phyloP scores from a whole-genome alignment of 768 basidiomycete genomes.

The Dendrothele bispora region DNA sequence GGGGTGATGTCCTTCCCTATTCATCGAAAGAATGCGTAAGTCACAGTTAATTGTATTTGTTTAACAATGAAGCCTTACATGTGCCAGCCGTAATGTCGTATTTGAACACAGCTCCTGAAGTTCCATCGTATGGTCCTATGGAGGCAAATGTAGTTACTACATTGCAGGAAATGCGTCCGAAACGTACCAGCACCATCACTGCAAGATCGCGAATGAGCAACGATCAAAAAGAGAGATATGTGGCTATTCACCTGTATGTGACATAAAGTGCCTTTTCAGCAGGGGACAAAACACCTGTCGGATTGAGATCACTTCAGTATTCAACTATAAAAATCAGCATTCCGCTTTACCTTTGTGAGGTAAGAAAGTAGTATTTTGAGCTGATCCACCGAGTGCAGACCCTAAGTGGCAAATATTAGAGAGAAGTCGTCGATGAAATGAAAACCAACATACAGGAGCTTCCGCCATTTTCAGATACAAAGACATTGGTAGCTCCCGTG shows the following conservation, averaged over 20 bases:
- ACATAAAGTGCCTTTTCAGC: slow-evolving; percentile 58
- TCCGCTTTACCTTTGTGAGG: slow-evolving; percentile 75
- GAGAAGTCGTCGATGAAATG: not conserved
- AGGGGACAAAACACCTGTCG: slow-evolving; percentile 61
- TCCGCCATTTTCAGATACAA: slow-evolving; percentile 56
- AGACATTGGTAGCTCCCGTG: slow-evolving; percentile 53
- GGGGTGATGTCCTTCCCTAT: slow-evolving; percentile 64
- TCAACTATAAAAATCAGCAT: too few relatives aligned
- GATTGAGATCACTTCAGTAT: too few relatives aligned
- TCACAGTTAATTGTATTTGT: not conserved
- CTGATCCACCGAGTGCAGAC: slow-evolving; percentile 57
- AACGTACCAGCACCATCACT: slow-evolving; percentile 60
- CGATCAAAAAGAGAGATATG: too few relatives aligned
- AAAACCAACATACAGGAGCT: slow-evolving; percentile 49
- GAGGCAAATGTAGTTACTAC: too few relatives aligned
- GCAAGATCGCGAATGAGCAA: not conserved
- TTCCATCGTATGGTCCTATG: slow-evolving; percentile 69
- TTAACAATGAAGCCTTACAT: slow-evolving; percentile 27
- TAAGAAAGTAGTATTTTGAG: slow-evolving; percentile 54
- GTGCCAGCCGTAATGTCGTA: slow-evolving; percentile 53
- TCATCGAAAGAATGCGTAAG: not conserved
- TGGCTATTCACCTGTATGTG: slow-evolving; percentile 41
- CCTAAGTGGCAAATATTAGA: slow-evolving; percentile 29
- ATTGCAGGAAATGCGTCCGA: too few relatives aligned
- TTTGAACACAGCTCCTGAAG: slow-evolving; percentile 46